Evolutionary conservation across 176 grass and related monocot genomes (phyloP), one percentile per base, ranked within the genome.

Genomic region (Melocanna baccifera): DNA sequence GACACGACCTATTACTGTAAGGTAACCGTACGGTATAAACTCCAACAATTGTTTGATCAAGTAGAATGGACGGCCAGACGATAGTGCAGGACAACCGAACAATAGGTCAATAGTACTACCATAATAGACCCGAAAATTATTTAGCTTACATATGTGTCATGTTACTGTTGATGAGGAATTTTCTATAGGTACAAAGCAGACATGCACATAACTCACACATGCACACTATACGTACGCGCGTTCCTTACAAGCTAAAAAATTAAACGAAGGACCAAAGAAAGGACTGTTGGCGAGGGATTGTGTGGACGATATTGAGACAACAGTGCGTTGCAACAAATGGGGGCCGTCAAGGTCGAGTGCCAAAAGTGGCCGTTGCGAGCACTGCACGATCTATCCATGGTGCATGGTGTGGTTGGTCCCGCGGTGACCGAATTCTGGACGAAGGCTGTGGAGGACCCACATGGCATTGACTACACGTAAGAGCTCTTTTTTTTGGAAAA

Each of bases 351-450:
- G 85, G 61, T 87, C 81, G 57, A 56, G 48, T 16, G 53, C 55
- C 30, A 81, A 77, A 86, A 82, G 65, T 18, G 52, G 64, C 71
- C 88, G 71, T 74, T 66, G 84, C 7, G n/a, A n/a, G n/a, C n/a
- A n/a, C 73, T 68, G 59, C 84, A 82, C 45, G 48, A 53, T 57
- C 43, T 1, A 81, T 42, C 42, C 4, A 52, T 59, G 73, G 45
- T 70, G 81, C 42, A 83, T 32, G 84, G 57, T 72, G 87, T 90
- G 74, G 88, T 73, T 73, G 80, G 66, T 46, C n/a, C n/a, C n/a
- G 69, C 50, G 39, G 86, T 37, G 73, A 13, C 73, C 5, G 66
- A 40, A 73, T 86, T 78, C 84, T 83, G 22, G 73, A 83, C 86
- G 79, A 48, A 62, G 19, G 13, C 16, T 22, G 28, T 28, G 28